Base-by-base conservation (phyloP, 768 basidiomycete genomes). In the Tephrocybe sp. region DNA sequence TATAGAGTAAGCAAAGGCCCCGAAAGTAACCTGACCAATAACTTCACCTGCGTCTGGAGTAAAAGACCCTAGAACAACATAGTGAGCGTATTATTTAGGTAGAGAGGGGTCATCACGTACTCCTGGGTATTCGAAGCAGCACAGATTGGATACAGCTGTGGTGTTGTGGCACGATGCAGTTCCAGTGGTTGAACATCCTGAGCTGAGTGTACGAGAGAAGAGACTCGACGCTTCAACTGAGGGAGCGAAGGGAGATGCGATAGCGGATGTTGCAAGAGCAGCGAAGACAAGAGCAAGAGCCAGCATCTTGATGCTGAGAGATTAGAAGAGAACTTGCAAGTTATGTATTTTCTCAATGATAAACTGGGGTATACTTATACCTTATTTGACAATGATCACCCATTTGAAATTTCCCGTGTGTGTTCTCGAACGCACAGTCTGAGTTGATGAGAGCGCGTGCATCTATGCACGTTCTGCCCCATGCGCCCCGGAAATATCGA, bases 81-180 rank as follows among this genome's bases (percentile, higher is more conserved):
- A n/a, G 26, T 41, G 21, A 49, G 38, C 27, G 49, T 25, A 38
- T 12, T 30, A 12, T n/a, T 35, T 9, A 28, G 42, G 42, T 9
- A 30, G 40, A 12, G 25, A 37, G 34, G 19, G 39, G 30, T 31
- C 45, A 35, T 53, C 13, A 71, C 80, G 45, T 59, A 87, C 84
- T 51, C 84, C 79, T 15, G 86, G 85, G 19, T 71, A 64, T 64
- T 87, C 84, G 51, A 82, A 83, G 62, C 87, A 89, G 61, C 87
- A 89, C 9, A 71, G 61, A 47, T 79, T 63, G 1, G 72, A 64
- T 38, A 76, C 71, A 0, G 64, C 47, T 1, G 79, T 66, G 1
- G 74, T 70, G 53, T 78, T 80, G 42, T 76, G 73, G 64, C 86
- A 87, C 24, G 85, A 87, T 18, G 65, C 59, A 3, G 69, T 58